A percentile compares a stretch with the other conserved stretches of the same genome.
phyloP scores from a whole-genome alignment of 2,329 filamentous ascomycete genomes.

The Aspergillus hiratsukae region DNA sequence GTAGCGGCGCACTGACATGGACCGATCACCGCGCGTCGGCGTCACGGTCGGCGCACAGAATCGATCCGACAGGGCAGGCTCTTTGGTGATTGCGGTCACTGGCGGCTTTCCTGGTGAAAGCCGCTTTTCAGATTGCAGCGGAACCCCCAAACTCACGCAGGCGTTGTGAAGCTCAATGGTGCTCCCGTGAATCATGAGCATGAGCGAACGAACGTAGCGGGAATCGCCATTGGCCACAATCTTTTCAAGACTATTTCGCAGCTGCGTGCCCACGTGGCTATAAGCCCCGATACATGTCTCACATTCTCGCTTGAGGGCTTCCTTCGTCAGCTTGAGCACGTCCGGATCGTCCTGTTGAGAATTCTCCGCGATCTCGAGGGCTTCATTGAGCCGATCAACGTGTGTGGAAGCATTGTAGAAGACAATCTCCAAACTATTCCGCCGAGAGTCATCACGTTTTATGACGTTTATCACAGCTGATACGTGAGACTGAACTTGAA shows the following conservation, averaged over 20 bases:
- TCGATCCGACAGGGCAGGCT: conserved; percentile 23
- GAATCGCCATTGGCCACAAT: conserved; percentile 54
- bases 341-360: conserved; percentile 49
- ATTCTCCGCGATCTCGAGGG: conserved; percentile 48
- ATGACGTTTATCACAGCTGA: conserved; percentile 45
- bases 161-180: conserved; percentile 58
- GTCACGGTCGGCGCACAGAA: conserved; percentile 32
- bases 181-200: conserved; percentile 56
- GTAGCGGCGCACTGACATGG: conserved; percentile 41
- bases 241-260: conserved; percentile 46
- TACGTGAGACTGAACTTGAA: conserved; percentile 48
- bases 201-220: conserved; percentile 54
- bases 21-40: conserved; percentile 45
- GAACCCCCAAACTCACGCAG: conserved; percentile 48
- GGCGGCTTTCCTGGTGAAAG: conserved; percentile 22
- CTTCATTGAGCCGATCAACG: conserved; percentile 54
- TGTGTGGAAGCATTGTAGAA: conserved; percentile 54
- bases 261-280: conserved; percentile 45
- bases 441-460: conserved; percentile 42
- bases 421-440: conserved; percentile 52
- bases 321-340: conserved; percentile 35
- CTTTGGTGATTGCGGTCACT: conserved; percentile 28
- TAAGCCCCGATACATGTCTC: conserved; percentile 49
- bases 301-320: conserved; percentile 44
- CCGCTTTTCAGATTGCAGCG: conserved; percentile 29